Base-by-base conservation (phyloP, 306 rosid genomes). In the Psophocarpus tetragonolobus region DNA sequence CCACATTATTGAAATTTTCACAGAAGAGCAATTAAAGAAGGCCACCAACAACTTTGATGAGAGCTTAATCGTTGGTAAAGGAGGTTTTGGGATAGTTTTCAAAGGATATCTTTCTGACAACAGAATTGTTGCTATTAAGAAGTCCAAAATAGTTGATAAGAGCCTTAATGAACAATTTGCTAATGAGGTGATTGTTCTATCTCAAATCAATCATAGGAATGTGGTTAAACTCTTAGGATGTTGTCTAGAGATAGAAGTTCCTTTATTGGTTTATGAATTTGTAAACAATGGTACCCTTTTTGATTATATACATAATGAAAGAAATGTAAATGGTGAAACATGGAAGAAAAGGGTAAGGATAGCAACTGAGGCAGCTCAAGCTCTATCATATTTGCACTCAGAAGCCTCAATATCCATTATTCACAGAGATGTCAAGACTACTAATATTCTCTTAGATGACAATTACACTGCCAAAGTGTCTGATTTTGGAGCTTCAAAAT, bases 341-440 rank as follows among this genome's bases (percentile, higher is more conserved):
- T 87, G 85, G 87, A 63, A 80, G 30, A 75, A 32, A 0, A 82
- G 77, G 1, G 10, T 84, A 21, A 76, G 45, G 29, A 80, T 87
- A 13, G 87, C 80, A 8, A 11, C 53, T 3, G 82, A 75, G 2
- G 80, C n/a, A n/a, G n/a, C n/a, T n/a, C n/a, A n/a, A n/a, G n/a
- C n/a, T n/a, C n/a, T n/a, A n/a, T n/a, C n/a, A n/a, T n/a, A n/a
- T n/a, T n/a, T n/a, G n/a, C n/a, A n/a, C n/a, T n/a, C n/a, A n/a
- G n/a, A n/a, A n/a, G n/a, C n/a, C n/a, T n/a, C n/a, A n/a, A n/a
- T n/a, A n/a, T n/a, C n/a, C n/a, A n/a, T n/a, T n/a, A n/a, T n/a
- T n/a, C n/a, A n/a, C n/a, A n/a, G n/a, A n/a, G n/a, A n/a, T n/a
- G n/a, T n/a, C n/a, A n/a, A n/a, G n/a, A n/a, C n/a, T n/a, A n/a